Evolutionary conservation across 1,284 basidiomycete species (phyloP).

Genomic region (Apiotrichum laibachii): DNA sequence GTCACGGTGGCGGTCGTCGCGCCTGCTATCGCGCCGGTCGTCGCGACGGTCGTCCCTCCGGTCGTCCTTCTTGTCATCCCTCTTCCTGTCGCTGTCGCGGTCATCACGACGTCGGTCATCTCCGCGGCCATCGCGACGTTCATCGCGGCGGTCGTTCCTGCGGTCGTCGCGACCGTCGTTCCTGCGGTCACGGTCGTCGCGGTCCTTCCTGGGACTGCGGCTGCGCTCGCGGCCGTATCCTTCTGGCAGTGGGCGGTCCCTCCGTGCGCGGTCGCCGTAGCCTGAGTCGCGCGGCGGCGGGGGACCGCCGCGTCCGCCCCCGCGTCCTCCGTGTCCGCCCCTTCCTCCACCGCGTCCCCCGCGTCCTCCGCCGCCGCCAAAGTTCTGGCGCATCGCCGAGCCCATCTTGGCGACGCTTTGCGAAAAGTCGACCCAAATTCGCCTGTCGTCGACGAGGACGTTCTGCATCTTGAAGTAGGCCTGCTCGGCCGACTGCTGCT

Average conservation of each 20-base stretch:
- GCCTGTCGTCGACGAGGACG: constrained; percentile 94
- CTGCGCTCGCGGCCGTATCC: constrained; percentile 22
- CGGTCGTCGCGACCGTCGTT: constrained; percentile 14
- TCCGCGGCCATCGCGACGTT: neutral
- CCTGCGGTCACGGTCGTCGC: constrained; percentile 15
- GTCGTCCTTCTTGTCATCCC: constrained; percentile 19
- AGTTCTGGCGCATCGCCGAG: constrained; percentile 50
- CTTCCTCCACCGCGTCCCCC: constrained; percentile 31
- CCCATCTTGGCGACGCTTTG: constrained; percentile 73
- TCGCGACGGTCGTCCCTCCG: neutral
- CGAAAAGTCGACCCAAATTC: constrained; percentile 98
- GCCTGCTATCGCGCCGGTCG: neutral
- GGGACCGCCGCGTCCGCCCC: constrained; percentile 18
- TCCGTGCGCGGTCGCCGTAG: constrained; percentile 8
- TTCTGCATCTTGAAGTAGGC: constrained; percentile 99
- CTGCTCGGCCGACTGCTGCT: constrained; percentile 87
- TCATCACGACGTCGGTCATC: neutral
- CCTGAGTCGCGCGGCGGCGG: constrained; percentile 16
- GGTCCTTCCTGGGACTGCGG: constrained; percentile 22
- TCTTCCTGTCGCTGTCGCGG: constrained; percentile 17
- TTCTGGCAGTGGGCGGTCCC: neutral
- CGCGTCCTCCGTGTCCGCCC: constrained; percentile 19
- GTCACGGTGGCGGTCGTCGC: neutral
- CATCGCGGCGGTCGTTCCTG: neutral
- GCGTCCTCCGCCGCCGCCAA: constrained; percentile 30